phyloP scores from a whole-genome alignment of 202 grass and related monocot species.

The Setaria viridis region DNA sequence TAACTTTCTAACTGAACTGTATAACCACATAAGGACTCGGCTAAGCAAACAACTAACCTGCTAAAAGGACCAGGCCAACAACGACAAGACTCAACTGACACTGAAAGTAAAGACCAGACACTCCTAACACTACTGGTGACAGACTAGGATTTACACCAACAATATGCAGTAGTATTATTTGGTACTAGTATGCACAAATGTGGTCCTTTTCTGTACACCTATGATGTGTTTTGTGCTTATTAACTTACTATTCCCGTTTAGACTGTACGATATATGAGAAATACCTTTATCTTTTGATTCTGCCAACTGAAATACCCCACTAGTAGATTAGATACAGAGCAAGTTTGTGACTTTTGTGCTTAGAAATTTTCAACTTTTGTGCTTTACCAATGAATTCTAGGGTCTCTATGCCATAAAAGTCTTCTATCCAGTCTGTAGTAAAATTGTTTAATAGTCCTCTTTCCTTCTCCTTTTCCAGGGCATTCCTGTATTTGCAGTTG shows the following conservation, averaged over 20 bases:
- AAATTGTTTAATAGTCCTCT: slow-evolving; percentile 38
- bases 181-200: neutral
- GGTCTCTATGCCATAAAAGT: slow-evolving; percentile 7
- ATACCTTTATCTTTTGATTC: neutral
- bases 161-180: neutral
- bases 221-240: neutral
- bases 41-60: too few relatives aligned
- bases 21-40: too few relatives aligned
- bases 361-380: neutral
- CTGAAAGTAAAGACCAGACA: too few relatives aligned
- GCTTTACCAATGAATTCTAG: neutral
- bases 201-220: slow-evolving; percentile 4
- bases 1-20: too few relatives aligned
- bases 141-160: neutral
- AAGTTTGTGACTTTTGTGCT: neutral
- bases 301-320: neutral
- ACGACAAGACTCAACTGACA: too few relatives aligned
- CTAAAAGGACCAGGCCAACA: too few relatives aligned
- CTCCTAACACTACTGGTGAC: too few relatives aligned
- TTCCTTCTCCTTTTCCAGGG: slow-evolving; percentile 66
- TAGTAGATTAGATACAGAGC: neutral
- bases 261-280: neutral
- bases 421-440: neutral
- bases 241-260: neutral
- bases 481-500: slow-evolving; percentile 82